These are phyloP conservation scores for Fusarium proliferatum DNA, from an alignment of 2,329 filamentous ascomycete genomes.

Conservation along the genomic window DNA sequence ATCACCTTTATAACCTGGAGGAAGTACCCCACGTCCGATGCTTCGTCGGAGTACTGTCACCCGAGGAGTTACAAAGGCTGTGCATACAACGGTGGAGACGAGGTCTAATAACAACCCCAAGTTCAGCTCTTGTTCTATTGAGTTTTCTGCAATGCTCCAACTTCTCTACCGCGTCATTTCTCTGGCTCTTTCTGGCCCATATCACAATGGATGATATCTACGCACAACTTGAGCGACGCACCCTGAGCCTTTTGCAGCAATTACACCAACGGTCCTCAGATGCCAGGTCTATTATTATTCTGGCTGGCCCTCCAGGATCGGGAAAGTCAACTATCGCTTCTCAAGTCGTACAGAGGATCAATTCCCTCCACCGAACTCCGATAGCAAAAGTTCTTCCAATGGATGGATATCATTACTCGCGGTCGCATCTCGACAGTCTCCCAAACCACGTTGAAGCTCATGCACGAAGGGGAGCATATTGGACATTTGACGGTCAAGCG, in stretches of 20 bases:
- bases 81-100: neutral
- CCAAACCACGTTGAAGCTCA: neutral
- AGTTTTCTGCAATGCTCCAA: fast-evolving
- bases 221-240: neutral
- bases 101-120: neutral
- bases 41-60: neutral
- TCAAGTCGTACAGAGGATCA: neutral
- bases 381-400: neutral
- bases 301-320: neutral
- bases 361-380: fast-evolving
- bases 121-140: neutral
- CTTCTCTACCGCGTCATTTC: fast-evolving
- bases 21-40: neutral
- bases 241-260: neutral
- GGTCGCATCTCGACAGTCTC: neutral
- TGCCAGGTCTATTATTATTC: neutral
- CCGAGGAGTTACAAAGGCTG: neutral
- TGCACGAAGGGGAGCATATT: neutral
- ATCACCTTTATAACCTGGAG: neutral
- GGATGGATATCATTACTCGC: neutral
- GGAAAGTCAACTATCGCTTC: neutral
- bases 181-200: fast-evolving
- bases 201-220: neutral
- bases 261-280: neutral
- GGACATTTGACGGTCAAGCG: neutral